A percentile compares a stretch with the other conserved stretches of the same genome.
Conservation (phyloP, 805 yeast species). For the Sugiyamaella floridensis region DNA sequence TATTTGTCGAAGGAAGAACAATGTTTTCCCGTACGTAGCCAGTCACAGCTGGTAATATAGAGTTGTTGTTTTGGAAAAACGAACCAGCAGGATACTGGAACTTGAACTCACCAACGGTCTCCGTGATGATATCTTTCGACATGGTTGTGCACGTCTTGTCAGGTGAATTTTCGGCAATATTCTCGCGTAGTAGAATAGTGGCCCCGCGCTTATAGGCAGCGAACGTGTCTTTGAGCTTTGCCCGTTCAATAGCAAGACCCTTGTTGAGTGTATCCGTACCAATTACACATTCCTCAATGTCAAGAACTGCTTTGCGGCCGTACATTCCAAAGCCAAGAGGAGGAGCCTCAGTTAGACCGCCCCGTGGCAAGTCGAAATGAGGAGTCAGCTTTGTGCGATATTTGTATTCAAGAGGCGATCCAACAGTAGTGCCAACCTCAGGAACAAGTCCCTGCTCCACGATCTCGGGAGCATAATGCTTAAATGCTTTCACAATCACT, state of each 20-base stretch:
- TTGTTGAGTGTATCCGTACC: slow-evolving; percentile 74
- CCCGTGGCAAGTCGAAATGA: slow-evolving; percentile 77
- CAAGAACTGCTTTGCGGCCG: slow-evolving; percentile 63
- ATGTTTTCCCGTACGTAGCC: slow-evolving; percentile 71
- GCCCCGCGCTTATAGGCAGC: slow-evolving; percentile 67
- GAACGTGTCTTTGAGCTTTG: slow-evolving; percentile 42
- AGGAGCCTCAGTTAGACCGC: slow-evolving; percentile 41
- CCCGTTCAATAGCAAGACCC: slow-evolving; percentile 68
- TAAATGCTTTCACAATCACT: slow-evolving; percentile 77
- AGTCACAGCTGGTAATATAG: slow-evolving; percentile 79
- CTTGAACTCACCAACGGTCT: slow-evolving; percentile 54
- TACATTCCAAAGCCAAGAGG: slow-evolving; percentile 84
- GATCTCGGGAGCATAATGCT: slow-evolving; percentile 42
- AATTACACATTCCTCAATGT: slow-evolving; percentile 89
- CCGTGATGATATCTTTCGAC: slow-evolving; percentile 71
- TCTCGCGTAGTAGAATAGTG: slow-evolving; percentile 77
- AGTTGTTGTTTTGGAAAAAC: slow-evolving; percentile 88
- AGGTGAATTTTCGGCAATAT: slow-evolving; percentile 37
- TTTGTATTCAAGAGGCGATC: slow-evolving; percentile 67
- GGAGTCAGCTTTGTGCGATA: slow-evolving; percentile 95
- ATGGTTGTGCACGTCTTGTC: slow-evolving; percentile 57
- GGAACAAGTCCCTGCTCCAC: slow-evolving; percentile 40
- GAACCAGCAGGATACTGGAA: slow-evolving; percentile 92
- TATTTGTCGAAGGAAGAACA: slow-evolving; percentile 35
- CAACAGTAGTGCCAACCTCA: slow-evolving; percentile 51